phyloP scores from a whole-genome alignment of 2,329 filamentous ascomycete genomes.

The Cladosporium sp. region DNA sequence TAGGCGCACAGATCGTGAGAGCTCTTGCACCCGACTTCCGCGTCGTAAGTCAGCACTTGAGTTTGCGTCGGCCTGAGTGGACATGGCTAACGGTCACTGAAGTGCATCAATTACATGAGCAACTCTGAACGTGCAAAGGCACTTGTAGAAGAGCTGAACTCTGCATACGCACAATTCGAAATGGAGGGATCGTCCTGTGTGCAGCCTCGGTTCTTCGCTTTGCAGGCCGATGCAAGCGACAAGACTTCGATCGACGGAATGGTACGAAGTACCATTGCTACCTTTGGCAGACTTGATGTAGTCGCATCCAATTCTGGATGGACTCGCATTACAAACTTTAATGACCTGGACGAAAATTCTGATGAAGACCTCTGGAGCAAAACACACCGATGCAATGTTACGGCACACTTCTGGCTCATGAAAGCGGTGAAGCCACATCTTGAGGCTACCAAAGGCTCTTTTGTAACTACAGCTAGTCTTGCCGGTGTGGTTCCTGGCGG shows the following conservation, averaged over 20 bases:
- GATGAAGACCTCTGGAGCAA: constrained; percentile 6
- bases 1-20: constrained; percentile 2
- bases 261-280: not conserved
- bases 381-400: not conserved
- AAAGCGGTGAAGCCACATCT: not conserved
- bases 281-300: not conserved
- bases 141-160: not conserved
- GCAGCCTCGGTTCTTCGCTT: not conserved
- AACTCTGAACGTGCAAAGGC: not conserved
- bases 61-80: not conserved
- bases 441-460: not conserved
- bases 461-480: not conserved
- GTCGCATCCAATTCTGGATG: not conserved
- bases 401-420: not conserved
- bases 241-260: not conserved
- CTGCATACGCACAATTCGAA: not conserved
- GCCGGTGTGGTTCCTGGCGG: not conserved
- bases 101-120: constrained; percentile 8
- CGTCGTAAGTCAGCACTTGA: not conserved
- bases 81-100: not conserved
- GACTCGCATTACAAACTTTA: not conserved
- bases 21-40: not conserved
- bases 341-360: not conserved
- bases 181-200: not conserved
- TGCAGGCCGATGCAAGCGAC: not conserved